A percentile compares a stretch with the other conserved stretches of the same genome.
phyloP scores from a whole-genome alignment of 371 early-diverging fungal genomes.

The Mortierella sp. region DNA sequence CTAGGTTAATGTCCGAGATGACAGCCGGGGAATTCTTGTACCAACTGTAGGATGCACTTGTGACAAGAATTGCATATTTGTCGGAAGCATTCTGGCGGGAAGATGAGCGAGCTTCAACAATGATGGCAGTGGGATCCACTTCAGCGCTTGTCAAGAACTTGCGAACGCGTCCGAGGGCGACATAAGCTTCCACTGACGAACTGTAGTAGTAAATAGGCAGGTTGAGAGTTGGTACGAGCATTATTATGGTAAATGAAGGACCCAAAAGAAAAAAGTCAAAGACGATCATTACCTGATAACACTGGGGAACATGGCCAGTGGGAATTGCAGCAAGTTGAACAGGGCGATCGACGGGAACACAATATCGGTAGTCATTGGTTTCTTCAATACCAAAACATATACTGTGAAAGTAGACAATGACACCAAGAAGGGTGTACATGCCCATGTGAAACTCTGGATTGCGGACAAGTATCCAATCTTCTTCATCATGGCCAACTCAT shows the following conservation, averaged over 20 bases:
- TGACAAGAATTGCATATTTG: conserved; percentile 48
- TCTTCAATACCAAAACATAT: conserved; percentile 70
- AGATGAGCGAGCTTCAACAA: conserved; percentile 23
- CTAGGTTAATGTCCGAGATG: conserved; percentile 75
- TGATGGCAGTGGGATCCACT: conserved; percentile 75
- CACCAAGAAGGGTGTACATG: conserved; percentile 91
- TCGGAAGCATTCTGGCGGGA: conserved; percentile 30
- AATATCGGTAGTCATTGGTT: conserved; percentile 78
- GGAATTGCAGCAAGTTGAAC: conserved; percentile 96
- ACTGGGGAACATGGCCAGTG: conserved; percentile 82
- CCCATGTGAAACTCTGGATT: conserved; percentile 74
- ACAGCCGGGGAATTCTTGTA: conserved; percentile 60
- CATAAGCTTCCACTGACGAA: conserved; percentile 83
- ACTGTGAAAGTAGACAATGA: conserved; percentile 87
- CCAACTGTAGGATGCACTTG: conserved; percentile 73
- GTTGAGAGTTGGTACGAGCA: background rate
- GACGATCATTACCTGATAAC: conserved; percentile 57
- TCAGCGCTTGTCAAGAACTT: conserved; percentile 83
- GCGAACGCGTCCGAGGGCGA: conserved; percentile 85
- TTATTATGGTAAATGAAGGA: background rate
- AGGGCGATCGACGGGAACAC: conserved; percentile 92
- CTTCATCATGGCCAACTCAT: conserved; percentile 84
- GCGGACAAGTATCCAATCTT: conserved; percentile 78
- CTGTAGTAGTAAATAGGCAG: conserved; percentile 56
- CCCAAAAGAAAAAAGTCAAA: background rate